Percentiles rank a stretch among this genome's conserved stretches.
These are phyloP conservation scores for Decorospora gaudefroyi DNA, from an alignment of 2,329 filamentous ascomycete genomes.

Conservation along the genomic window DNA sequence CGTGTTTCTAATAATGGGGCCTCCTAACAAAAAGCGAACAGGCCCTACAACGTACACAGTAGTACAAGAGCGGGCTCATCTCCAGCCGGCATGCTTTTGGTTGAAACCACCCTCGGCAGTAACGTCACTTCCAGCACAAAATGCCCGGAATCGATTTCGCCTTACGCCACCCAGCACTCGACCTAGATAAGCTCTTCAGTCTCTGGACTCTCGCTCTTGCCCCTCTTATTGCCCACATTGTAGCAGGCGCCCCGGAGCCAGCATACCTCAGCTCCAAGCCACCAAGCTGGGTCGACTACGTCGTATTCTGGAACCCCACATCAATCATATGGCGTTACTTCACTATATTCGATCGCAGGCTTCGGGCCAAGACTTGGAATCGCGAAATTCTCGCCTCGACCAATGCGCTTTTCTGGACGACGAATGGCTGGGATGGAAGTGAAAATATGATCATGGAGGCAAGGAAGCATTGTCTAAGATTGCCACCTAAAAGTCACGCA, in stretches of 20 bases:
- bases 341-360: constrained; percentile 42
- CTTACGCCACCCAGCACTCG: too few relatives aligned
- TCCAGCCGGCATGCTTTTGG: too few relatives aligned
- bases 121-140: too few relatives aligned
- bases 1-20: too few relatives aligned
- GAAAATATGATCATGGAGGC: constrained; percentile 24
- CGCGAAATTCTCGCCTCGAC: constrained; percentile 34
- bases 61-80: too few relatives aligned
- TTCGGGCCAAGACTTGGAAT: constrained; percentile 39
- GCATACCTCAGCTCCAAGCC: constrained; percentile 21
- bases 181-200: too few relatives aligned
- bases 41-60: too few relatives aligned
- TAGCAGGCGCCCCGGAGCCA: constrained; percentile 28
- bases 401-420: constrained; percentile 47
- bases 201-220: too few relatives aligned
- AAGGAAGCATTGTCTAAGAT: constrained; percentile 4
- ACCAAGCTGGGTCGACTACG: constrained; percentile 38
- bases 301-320: constrained; percentile 45
- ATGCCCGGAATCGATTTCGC: too few relatives aligned
- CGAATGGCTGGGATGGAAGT: constrained; percentile 43
- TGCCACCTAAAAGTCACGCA: constrained; percentile 10
- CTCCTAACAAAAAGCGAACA: too few relatives aligned
- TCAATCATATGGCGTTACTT: constrained; percentile 49
- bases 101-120: too few relatives aligned
- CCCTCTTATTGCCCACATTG: too few relatives aligned